phyloP scores from a whole-genome alignment of 2,329 filamentous ascomycete genomes.

The Boeremia exigua region DNA sequence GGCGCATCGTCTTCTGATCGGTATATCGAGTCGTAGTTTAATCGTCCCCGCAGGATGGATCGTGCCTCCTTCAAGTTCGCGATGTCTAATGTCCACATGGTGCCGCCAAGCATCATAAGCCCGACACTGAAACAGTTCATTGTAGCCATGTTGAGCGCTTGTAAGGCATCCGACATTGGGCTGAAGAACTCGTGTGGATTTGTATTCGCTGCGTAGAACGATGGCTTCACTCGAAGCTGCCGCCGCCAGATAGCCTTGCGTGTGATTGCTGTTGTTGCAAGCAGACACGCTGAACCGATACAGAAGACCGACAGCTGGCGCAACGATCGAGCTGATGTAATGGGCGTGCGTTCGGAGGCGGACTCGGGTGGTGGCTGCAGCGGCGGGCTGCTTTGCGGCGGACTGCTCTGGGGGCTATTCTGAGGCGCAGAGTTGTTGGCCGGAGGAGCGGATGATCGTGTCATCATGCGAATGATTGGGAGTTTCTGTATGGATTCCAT shows the following conservation, averaged over 20 bases:
- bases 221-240: constrained; percentile 66
- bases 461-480: constrained; percentile 31
- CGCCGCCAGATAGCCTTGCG: constrained; percentile 69
- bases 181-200: constrained; percentile 59
- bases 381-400: constrained; percentile 1
- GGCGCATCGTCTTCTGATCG: constrained; percentile 49
- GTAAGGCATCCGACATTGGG: constrained; percentile 74
- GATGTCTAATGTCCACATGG: constrained; percentile 80
- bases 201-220: constrained; percentile 71
- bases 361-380: constrained; percentile 24
- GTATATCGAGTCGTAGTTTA: constrained; percentile 60
- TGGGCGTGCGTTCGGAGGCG: constrained; percentile 37
- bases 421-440: constrained; percentile 16
- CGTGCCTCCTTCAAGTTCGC: constrained; percentile 59
- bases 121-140: constrained; percentile 80
- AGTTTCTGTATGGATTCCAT: constrained; percentile 34
- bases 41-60: constrained; percentile 64
- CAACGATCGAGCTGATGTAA: constrained; percentile 58
- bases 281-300: constrained; percentile 77
- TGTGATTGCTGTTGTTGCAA: constrained; percentile 71
- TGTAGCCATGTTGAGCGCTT: constrained; percentile 85
- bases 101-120: constrained; percentile 75
- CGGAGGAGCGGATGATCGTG: constrained; percentile 27
- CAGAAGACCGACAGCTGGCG: constrained; percentile 74
- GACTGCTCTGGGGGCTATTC: constrained; percentile 10